Evolutionary conservation across 1,284 basidiomycete genomes (phyloP), one percentile per base, ranked within the genome.

Genomic region (Cryptococcus hybrid): DNA sequence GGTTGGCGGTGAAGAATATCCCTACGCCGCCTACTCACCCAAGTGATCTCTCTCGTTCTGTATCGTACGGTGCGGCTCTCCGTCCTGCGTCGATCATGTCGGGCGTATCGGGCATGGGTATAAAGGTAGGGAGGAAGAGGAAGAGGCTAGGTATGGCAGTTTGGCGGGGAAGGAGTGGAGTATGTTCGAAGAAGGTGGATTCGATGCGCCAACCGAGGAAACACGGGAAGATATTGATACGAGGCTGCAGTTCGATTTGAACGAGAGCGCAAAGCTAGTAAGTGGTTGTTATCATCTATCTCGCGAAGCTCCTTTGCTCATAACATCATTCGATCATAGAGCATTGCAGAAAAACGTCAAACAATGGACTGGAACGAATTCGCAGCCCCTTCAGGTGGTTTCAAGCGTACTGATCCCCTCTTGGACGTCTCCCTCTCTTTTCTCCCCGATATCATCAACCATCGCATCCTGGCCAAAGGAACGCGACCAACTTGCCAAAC

Each of bases 331-430:
- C 13, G 9, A 45, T 36, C 52, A 15, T 66, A 91, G 89, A 82
- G 85, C 58, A 86, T 85, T 42, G 67, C 84, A 0, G 81, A 84
- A 51, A 90, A 90, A 70, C 87, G 90, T 37, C 77, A 84, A 54
- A 92, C 91, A 0, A 82, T 94, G 66, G 84, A 85, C 37, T 94
- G 90, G 91, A 85, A 84, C 56, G 90, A 93, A 73, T 94, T 94
- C 71, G 89, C 89, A 13, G 64, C 70, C 1, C 60, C 66, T 9
- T 74, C 82, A 0, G 79, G 86, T 12, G 91, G 91, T 2, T 94
- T 94, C 79, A 81, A 86, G 12, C 85, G 90, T 18, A 83, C 82
- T 7, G 89, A 92, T 58, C 83, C 80, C 1, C 85, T 87, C 1
- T 81, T 93, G 11, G 85, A 83, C 46, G 83, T 87, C 1, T 90